phyloP scores from a whole-genome alignment of 2,329 filamentous ascomycete genomes.

The Exophiala sp. region DNA sequence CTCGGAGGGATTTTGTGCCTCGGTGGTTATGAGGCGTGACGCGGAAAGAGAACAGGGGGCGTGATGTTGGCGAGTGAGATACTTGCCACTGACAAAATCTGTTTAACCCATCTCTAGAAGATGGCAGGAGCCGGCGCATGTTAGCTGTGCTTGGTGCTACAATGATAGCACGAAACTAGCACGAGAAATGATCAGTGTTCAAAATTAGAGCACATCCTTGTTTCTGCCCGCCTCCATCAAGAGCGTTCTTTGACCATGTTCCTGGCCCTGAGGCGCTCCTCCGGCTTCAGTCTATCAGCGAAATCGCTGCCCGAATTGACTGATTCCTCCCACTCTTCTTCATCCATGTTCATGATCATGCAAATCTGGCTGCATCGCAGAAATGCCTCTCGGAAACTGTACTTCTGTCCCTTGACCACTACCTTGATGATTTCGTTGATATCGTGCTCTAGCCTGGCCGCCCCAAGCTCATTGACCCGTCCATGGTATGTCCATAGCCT shows the following conservation, averaged over 20 bases:
- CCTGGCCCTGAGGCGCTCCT: slow-evolving; percentile 68
- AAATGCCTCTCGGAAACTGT: slow-evolving; percentile 72
- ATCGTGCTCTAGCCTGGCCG: slow-evolving; percentile 77
- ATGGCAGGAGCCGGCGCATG: slow-evolving; percentile 22
- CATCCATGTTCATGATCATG: slow-evolving; percentile 88
- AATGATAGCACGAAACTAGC: slow-evolving; percentile 5
- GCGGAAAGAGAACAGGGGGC: background rate
- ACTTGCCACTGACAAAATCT: slow-evolving; percentile 3
- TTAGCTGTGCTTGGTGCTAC: slow-evolving; percentile 16
- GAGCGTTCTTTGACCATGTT: slow-evolving; percentile 50
- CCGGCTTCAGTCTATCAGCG: slow-evolving; percentile 61
- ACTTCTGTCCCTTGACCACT: slow-evolving; percentile 56
- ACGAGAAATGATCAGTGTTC: slow-evolving; percentile 20
- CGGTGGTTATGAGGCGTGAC: background rate
- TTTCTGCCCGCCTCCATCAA: background rate
- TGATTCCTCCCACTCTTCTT: slow-evolving; percentile 87
- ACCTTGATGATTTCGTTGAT: slow-evolving; percentile 63
- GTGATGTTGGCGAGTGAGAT: background rate
- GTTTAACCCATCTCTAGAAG: slow-evolving; percentile 11
- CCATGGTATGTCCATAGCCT: slow-evolving; percentile 75
- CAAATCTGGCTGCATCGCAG: slow-evolving; percentile 70
- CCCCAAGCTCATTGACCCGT: slow-evolving; percentile 72
- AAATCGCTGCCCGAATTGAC: slow-evolving; percentile 42
- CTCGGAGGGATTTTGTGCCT: background rate
- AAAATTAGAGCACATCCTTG: slow-evolving; percentile 3